Base-by-base conservation (phyloP, 2,329 filamentous ascomycete species). In the Xylariaceae sp. region DNA sequence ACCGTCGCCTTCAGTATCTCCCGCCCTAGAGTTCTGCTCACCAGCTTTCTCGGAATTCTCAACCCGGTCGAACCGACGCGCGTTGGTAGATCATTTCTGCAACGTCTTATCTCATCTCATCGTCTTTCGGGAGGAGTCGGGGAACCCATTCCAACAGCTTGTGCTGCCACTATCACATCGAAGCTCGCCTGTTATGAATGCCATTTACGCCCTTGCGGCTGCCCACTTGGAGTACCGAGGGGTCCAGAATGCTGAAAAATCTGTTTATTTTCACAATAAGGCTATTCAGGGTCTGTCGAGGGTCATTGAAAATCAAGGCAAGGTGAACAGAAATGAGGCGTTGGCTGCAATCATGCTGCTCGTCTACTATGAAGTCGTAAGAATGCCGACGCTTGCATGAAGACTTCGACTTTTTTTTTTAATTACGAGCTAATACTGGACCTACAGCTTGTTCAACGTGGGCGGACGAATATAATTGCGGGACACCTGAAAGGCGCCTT, bases 201-300 rank as follows among this genome's bases (percentile, higher is more conserved):
- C 90, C 8, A 85, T 96, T 48, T 90, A 88, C 47, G 89, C 90
- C 0, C 71, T 96, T 6, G 81, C 88, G 1, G 87, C 86, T 45
- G 92, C 90, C 47, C 93, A 95, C 62, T 71, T 94, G 47, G 86
- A 92, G 53, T 88, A 79, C 39, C 67, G 77, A 21, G 77, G 76
- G 2, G 66, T 79, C 5, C 65, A 73, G 21, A 75, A 73, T 6
- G 61, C 66, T 17, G 77, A 83, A 54, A 76, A 74, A 54, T 80
- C 79, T 27, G 63, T 81, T 1, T 73, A 73, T 49, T 82, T 82
- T 50, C 80, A 83, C 50, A 80, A 76, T 48, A 70, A 72, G 56
- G 79, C 80, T 10, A 75, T 83, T 20, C 74, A 79, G 53, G 78
- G 76, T 1, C 63, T 84, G 29, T 73, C 77, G 1, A 68, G 69